These are phyloP conservation scores for Apiotrichum sp. DNA, from an alignment of 1,284 basidiomycete genomes.

Conservation along the genomic window DNA sequence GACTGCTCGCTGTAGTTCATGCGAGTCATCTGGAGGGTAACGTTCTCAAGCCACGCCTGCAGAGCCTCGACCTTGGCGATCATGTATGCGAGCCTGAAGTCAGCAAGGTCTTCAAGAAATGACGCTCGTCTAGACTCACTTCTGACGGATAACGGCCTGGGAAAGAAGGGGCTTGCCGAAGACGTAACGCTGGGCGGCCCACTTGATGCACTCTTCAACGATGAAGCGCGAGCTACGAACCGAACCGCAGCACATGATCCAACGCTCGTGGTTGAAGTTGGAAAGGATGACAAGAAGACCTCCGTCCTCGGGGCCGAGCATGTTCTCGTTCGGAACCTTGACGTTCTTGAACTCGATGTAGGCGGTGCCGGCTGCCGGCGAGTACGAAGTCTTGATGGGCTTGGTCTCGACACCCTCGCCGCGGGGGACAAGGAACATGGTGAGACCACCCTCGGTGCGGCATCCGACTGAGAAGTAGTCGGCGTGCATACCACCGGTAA, in stretches of 20 bases:
- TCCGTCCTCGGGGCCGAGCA: constrained; percentile 74
- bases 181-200: constrained; percentile 70
- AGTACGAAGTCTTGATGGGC: constrained; percentile 79
- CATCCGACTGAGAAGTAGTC: constrained; percentile 40
- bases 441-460: constrained; percentile 65
- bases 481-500: constrained; percentile 68
- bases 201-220: constrained; percentile 50
- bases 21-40: constrained; percentile 88
- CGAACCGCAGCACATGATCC: constrained; percentile 47
- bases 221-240: constrained; percentile 39
- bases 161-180: constrained; percentile 78
- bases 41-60: constrained; percentile 82
- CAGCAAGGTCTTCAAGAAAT: too few species aligned
- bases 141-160: constrained; percentile 75
- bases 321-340: constrained; percentile 75
- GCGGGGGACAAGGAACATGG: constrained; percentile 75
- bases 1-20: constrained; percentile 64
- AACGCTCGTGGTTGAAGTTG: constrained; percentile 46
- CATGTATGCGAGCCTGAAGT: constrained; percentile 62
- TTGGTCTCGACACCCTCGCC: constrained; percentile 76
- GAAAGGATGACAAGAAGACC: constrained; percentile 69
- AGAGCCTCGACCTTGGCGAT: constrained; percentile 75
- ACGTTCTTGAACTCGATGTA: constrained; percentile 85
- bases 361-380: constrained; percentile 70
- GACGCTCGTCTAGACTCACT: constrained; percentile 49